Percentiles rank a stretch among this genome's conserved stretches.
These are phyloP conservation scores for Lizanozyma gosingica DNA, from an alignment of 1,139 yeast species.

Conservation along the genomic window DNA sequence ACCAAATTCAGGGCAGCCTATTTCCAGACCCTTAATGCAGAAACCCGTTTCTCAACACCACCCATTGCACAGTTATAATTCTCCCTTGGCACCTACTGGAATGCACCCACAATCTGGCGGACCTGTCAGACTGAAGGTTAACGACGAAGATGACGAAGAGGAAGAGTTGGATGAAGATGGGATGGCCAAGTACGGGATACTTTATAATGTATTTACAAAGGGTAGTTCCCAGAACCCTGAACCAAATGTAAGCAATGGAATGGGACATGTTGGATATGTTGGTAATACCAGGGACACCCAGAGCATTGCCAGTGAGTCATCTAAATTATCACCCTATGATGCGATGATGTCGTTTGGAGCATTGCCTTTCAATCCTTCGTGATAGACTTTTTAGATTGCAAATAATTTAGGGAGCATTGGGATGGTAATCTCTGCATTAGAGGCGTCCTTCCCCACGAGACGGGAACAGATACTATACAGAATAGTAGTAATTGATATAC, in stretches of 20 bases:
- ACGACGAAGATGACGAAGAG: conserved; percentile 14
- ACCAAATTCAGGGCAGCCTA: conserved; percentile 1
- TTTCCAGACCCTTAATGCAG: conserved; percentile 2
- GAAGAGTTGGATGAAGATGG: conserved; percentile 24
- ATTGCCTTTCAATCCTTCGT: conserved; percentile 31
- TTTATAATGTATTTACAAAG: conserved; percentile 26
- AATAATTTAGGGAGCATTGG: too few relatives aligned
- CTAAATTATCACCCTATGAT: conserved; percentile 10
- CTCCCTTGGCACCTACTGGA: conserved; percentile 9
- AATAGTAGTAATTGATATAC: too few relatives aligned
- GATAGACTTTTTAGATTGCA: too few relatives aligned
- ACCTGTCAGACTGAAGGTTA: conserved; percentile 2
- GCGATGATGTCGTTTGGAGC: conserved; percentile 20
- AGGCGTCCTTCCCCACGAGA: too few relatives aligned
- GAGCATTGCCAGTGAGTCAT: conserved; percentile 2
- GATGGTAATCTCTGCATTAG: too few relatives aligned
- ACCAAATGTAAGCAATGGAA: conserved; percentile 10
- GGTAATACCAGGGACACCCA: conserved; percentile 14
- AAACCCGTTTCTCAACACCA: conserved; percentile 42
- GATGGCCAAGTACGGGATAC: conserved; percentile 25
- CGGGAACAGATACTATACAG: too few relatives aligned
- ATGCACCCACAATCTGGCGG: neutral
- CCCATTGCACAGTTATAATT: conserved; percentile 27
- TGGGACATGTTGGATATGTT: conserved; percentile 5
- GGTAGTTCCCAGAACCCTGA: conserved; percentile 27